Conservation (phyloP, 192 early-diverging fungal species). For the Coemansia sp. region DNA sequence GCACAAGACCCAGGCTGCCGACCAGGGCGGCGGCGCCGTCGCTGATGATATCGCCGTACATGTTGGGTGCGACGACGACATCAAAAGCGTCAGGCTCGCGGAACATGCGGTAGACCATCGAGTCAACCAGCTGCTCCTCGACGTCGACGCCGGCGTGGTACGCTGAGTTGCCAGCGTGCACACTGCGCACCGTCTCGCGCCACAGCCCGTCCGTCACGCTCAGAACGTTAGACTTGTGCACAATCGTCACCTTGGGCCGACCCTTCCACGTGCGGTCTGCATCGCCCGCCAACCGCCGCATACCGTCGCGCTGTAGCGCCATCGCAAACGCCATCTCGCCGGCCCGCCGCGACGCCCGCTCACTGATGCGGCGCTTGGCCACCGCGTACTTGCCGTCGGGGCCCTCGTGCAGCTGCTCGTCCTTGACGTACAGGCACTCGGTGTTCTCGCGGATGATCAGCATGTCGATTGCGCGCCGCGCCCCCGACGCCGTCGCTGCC, state of each 20-base stretch:
- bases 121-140: slow-evolving; percentile 98
- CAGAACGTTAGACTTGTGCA: slow-evolving; percentile 98
- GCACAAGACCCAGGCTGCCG: slow-evolving; percentile 92
- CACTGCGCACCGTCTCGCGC: slow-evolving; percentile 83
- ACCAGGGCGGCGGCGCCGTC: slow-evolving; percentile 97
- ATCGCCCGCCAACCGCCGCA: slow-evolving; percentile 59
- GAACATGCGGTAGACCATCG: slow-evolving; percentile 99
- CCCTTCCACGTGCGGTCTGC: slow-evolving; percentile 66
- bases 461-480: slow-evolving; percentile 81
- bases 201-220: slow-evolving; percentile 94
- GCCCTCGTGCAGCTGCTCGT: slow-evolving; percentile 54
- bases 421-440: slow-evolving; percentile 77
- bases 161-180: slow-evolving; percentile 64
- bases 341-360: slow-evolving; percentile 82
- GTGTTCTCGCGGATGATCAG: slow-evolving; percentile 98
- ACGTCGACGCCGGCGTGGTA: slow-evolving; percentile 65
- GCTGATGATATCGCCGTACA: slow-evolving; percentile 97
- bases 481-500: slow-evolving; percentile 48
- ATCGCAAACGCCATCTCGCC: slow-evolving; percentile 92
- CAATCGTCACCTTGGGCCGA: slow-evolving; percentile 81
- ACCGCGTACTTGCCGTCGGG: slow-evolving; percentile 61
- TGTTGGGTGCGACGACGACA: slow-evolving; percentile 94
- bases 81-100: slow-evolving; percentile 95
- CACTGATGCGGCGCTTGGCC: slow-evolving; percentile 89
- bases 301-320: slow-evolving; percentile 75